Base-by-base conservation (phyloP, 495 filamentous ascomycete species). In the Aspergillus mulundensis region DNA sequence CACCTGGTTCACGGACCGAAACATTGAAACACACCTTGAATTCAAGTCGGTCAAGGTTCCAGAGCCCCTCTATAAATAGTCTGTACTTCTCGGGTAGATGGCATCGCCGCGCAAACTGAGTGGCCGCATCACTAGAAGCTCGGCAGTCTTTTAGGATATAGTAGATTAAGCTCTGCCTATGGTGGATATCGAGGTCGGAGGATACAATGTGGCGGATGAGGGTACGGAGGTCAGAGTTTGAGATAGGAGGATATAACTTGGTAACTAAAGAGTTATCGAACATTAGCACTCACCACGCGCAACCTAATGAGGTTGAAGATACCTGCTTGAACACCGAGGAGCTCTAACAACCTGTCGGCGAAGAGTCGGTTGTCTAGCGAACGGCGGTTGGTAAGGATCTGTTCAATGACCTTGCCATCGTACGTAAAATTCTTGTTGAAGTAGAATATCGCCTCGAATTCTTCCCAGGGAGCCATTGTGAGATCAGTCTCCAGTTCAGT, bases 101-200 rank as follows among this genome's bases (percentile, higher is more conserved):
- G 18, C 81, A 84, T 23, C 68, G 63, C 38, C 77, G 72, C 25
- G 86, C 81, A 59, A 83, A 82, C 7, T 73, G 69, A 3, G 70
- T 65, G 2, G 79, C 72, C 20, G 76, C 63, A 41, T 80, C 75
- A n/a, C 70, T 72, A 7, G 78, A 62, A 39, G 76, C 73, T 61
- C 84, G 84, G 68, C 84, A 79, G 66, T 92, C 88, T 61, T 88
- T 86, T 12, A 92, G 79, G 53, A 94, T 72, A 71, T 94, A 94
- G 72, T 86, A 92, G 52, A 94, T 73, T 43, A 91, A 77, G 11
- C 87, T 87, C 61, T 89, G 82, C 68, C 91, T 89, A 65, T 89
- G 83, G 69, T 88, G 85, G 42, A 83, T 72, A 21, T 86, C 79
- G 47, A 84, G 76, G 36, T 73, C 76, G 19, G 76, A 78, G 41